Base-by-base conservation (phyloP, 805 yeast species). In the Candida odintsovae region DNA sequence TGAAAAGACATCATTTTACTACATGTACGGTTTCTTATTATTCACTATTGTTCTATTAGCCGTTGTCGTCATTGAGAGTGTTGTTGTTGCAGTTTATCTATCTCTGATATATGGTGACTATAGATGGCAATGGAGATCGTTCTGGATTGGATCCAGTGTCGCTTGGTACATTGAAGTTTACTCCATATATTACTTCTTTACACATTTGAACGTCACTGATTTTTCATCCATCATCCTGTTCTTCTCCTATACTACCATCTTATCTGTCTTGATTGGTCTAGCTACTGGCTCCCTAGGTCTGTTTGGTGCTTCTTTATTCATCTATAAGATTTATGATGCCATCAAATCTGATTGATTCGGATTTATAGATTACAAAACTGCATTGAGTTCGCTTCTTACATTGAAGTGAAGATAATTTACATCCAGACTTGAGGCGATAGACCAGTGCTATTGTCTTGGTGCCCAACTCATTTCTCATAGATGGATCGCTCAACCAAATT, bases 81-180 rank as follows among this genome's bases (percentile, higher is more conserved):
- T 90, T 9, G 73, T 88, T 21, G 78, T 88, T 38, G 80, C 85
- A 6, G 73, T 83, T 10, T 88, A 83, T 58, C 59, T 84, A 38
- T 73, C 83, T 39, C 70, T 88, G 56, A 71, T 72, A 20, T 68
- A 76, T 53, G 77, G 75, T 43, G 76, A 70, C 58, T 76, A 77
- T 42, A 68, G 73, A 53, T 90, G 96, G 96, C 87, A 86, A 60
- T 88, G 96, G 96, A 73, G 82, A 53, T 71, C 89, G 12, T 88
- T 87, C 63, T 63, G 78, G 45, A 78, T 82, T 25, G 87, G 95
- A 5, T 69, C 79, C 4, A 80, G 90, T 47, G 76, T 86, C 41
- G 88, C 89, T 26, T 71, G 83, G 72, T 87, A 84, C 65, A 72
- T 89, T 48, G 78, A 78, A 52, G 63, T 71, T 9, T 88, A 86